Evolutionary conservation across 495 filamentous ascomycete species (phyloP).

Genomic region (Penicillium paxilli): DNA sequence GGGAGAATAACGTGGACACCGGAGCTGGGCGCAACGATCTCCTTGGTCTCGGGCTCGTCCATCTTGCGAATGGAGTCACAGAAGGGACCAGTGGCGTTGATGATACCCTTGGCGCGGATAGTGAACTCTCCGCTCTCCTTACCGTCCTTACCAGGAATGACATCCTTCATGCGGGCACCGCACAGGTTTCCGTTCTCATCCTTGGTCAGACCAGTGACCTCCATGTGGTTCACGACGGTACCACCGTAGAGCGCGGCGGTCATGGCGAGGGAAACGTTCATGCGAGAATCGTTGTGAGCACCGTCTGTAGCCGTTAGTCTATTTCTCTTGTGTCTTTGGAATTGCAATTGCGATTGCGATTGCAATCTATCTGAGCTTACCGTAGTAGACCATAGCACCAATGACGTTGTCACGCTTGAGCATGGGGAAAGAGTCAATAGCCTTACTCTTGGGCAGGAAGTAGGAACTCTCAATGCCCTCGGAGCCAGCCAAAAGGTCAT

Average conservation of each 20-base stretch:
- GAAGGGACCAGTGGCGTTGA: constrained; percentile 97
- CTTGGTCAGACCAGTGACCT: constrained; percentile 83
- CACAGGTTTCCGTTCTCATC: constrained; percentile 74
- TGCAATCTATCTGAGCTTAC: no score
- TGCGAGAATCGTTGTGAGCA: constrained; percentile 96
- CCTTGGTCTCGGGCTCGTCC: constrained; percentile 70
- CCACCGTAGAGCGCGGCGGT: constrained; percentile 92
- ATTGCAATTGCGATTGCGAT: no score
- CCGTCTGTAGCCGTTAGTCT: constrained; percentile 60
- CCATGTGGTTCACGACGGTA: constrained; percentile 90
- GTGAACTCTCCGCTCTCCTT: constrained; percentile 60
- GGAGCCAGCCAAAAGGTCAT: constrained; percentile 90
- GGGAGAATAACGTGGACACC: constrained; percentile 95
- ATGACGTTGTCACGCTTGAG: constrained; percentile 81
- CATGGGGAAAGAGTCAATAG: constrained; percentile 97
- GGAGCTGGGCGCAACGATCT: constrained; percentile 91
- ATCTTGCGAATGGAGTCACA: constrained; percentile 91
- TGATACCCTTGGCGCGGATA: constrained; percentile 84
- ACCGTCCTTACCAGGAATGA: constrained; percentile 61
- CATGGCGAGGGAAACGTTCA: constrained; percentile 97
- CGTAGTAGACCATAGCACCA: constrained; percentile 95
- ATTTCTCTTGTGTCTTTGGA: no score
- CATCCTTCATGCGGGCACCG: constrained; percentile 77
- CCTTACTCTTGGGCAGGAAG: constrained; percentile 92
- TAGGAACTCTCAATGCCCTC: constrained; percentile 98